Evolutionary conservation across 225 moss, liverwort and hornwort species (phyloP).

Genomic region (Takakia lepidozioides): DNA sequence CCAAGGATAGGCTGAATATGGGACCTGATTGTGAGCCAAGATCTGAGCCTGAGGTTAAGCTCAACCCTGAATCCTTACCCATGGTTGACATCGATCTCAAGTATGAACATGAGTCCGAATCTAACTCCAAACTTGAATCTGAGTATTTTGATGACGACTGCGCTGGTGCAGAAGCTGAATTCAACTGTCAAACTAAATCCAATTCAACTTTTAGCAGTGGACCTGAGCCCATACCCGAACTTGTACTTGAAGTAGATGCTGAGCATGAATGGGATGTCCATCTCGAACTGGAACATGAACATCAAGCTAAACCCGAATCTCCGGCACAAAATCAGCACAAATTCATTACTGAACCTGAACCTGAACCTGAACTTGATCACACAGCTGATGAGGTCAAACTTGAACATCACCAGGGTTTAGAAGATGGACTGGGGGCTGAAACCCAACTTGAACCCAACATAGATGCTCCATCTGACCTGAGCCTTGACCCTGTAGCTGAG

Average conservation of each 20-base stretch:
- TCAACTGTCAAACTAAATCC: too few species aligned
- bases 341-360: not conserved
- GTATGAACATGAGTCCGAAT: too few species aligned
- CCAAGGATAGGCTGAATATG: not conserved
- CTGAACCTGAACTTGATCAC: not conserved
- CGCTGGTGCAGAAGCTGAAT: too few species aligned
- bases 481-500: too few species aligned
- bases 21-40: not conserved
- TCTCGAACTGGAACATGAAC: not conserved
- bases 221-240: not conserved
- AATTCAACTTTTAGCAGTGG: too few species aligned
- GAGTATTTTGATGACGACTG: too few species aligned
- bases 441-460: not conserved
- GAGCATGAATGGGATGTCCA: conserved; percentile 3
- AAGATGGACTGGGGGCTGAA: too few species aligned
- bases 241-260: not conserved
- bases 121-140: rapidly evolving
- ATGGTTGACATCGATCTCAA: too few species aligned
- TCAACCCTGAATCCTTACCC: too few species aligned
- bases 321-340: too few species aligned
- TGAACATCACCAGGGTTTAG: too few species aligned
- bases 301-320: too few species aligned
- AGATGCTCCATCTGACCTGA: not conserved
- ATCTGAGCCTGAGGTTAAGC: not conserved
- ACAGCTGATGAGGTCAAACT: not conserved